Evolutionary conservation across 2,329 filamentous ascomycete genomes (phyloP).

Genomic region (Cladobotryum mycophilum): DNA sequence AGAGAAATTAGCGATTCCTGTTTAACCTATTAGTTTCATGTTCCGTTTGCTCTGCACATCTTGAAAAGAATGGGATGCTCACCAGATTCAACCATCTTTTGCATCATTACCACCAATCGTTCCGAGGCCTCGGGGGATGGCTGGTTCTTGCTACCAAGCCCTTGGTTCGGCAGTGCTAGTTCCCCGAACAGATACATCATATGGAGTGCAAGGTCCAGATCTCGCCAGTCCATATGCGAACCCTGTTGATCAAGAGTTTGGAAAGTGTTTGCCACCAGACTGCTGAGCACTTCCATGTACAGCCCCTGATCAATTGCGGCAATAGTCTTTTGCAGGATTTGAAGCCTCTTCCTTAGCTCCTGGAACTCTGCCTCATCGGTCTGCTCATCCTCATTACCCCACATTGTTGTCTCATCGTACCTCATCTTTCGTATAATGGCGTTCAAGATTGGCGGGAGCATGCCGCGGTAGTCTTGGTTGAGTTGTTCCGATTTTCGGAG

Average conservation of each 20-base stretch:
- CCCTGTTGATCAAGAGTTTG: constrained; percentile 69
- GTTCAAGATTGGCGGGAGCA: constrained; percentile 82
- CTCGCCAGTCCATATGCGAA: constrained; percentile 81
- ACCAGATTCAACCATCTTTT: constrained; percentile 90
- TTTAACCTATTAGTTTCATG: background rate
- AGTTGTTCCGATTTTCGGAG: constrained; percentile 73
- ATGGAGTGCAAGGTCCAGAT: constrained; percentile 86
- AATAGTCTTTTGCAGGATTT: constrained; percentile 87
- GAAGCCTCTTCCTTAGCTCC: constrained; percentile 82
- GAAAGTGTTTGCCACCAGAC: constrained; percentile 82
- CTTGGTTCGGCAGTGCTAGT: constrained; percentile 80
- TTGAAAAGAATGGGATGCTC: constrained; percentile 27
- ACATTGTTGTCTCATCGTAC: constrained; percentile 89
- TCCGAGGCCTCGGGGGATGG: constrained; percentile 74
- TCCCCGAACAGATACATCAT: constrained; percentile 97
- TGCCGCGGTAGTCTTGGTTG: constrained; percentile 68
- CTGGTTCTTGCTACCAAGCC: constrained; percentile 77
- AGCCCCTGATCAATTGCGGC: constrained; percentile 82
- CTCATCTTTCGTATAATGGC: constrained; percentile 95
- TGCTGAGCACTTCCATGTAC: constrained; percentile 83
- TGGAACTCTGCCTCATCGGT: constrained; percentile 97
- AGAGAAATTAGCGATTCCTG: constrained; percentile 75
- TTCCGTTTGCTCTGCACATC: background rate
- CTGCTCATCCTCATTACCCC: constrained; percentile 90
- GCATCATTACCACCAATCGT: constrained; percentile 85